These are phyloP conservation scores for Davidsoniella eucalypti DNA, from an alignment of 2,329 filamentous ascomycete species.

Conservation along the genomic window DNA sequence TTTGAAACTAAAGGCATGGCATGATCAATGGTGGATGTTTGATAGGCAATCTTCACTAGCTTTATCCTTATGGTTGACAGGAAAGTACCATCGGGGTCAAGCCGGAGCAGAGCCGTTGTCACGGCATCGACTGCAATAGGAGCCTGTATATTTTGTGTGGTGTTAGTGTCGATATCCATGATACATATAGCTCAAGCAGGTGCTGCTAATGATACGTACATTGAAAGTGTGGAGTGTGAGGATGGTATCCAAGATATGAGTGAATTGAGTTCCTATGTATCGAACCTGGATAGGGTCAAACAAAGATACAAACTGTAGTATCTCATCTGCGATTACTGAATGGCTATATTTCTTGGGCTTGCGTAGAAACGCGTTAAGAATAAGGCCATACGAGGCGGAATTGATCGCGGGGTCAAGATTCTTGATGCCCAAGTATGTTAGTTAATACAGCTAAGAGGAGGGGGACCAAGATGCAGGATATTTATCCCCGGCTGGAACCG, in stretches of 20 bases:
- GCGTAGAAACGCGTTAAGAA: constrained; percentile 23
- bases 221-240: constrained; percentile 25
- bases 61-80: constrained; percentile 48
- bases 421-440: constrained; percentile 18
- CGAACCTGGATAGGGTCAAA: constrained; percentile 37
- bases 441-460: neutral
- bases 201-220: constrained; percentile 20
- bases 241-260: constrained; percentile 27
- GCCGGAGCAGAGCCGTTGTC: constrained; percentile 38
- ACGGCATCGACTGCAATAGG: constrained; percentile 29
- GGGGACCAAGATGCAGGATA: neutral
- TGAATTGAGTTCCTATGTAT: constrained; percentile 29
- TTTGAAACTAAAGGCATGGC: constrained; percentile 47
- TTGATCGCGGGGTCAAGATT: constrained; percentile 30
- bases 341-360: neutral
- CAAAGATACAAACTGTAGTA: constrained; percentile 28
- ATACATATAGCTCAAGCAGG: neutral
- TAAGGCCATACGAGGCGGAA: constrained; percentile 33
- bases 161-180: neutral
- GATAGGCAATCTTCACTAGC: constrained; percentile 42
- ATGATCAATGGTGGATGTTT: constrained; percentile 33
- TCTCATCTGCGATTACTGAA: constrained; percentile 18
- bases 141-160: constrained; percentile 21
- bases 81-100: constrained; percentile 50
- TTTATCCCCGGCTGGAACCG: neutral